Evolutionary conservation across 1,284 basidiomycete genomes (phyloP).

Genomic region (Papiliotrema fonsecae): DNA sequence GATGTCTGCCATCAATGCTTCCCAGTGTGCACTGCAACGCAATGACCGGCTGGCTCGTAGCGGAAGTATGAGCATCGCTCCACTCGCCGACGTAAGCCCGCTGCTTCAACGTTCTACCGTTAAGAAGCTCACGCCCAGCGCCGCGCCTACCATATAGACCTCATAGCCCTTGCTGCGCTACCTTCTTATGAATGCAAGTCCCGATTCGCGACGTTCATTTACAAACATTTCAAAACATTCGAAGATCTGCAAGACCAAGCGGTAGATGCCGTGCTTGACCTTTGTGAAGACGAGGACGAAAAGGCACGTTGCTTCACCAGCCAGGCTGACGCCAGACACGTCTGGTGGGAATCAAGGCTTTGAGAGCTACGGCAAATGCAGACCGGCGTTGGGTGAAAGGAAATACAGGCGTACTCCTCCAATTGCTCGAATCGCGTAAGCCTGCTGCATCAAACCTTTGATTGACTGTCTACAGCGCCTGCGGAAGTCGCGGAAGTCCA

Average conservation of each 20-base stretch:
- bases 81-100: no score
- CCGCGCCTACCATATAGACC: constrained; percentile 2
- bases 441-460: constrained; percentile 3
- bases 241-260: constrained; percentile 31
- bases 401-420: constrained; percentile 33
- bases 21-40: no score
- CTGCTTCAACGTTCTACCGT: neutral
- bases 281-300: constrained; percentile 37
- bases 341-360: constrained; percentile 30
- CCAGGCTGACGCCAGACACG: constrained; percentile 10
- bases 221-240: constrained; percentile 27
- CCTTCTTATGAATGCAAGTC: constrained; percentile 15
- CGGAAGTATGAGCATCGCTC: no score
- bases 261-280: constrained; percentile 32
- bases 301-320: constrained; percentile 12
- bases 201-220: constrained; percentile 22
- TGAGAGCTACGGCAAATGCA: constrained; percentile 28
- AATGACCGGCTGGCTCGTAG: no score
- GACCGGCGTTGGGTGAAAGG: constrained; percentile 35
- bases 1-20: no score
- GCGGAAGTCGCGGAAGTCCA: constrained; percentile 24
- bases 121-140: neutral
- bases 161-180: constrained; percentile 21
- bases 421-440: constrained; percentile 32
- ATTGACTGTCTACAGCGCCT: constrained; percentile 13